Evolutionary conservation across 345 rosid genomes (phyloP).

Genomic region (Citrus maxima): DNA sequence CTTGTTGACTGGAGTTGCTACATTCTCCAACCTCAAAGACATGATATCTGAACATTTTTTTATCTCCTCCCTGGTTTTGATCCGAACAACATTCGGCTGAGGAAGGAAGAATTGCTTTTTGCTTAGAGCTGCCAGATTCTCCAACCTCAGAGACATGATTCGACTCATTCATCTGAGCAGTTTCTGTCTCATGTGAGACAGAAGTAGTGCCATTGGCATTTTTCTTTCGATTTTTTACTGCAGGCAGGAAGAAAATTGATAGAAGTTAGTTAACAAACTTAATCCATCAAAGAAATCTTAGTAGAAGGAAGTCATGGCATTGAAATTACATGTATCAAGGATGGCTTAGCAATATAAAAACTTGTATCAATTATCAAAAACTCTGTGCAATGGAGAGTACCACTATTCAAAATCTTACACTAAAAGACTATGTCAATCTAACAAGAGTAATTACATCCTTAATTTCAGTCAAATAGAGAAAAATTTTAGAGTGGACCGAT

Average conservation of each 20-base stretch:
- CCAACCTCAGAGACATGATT: slow-evolving; percentile 27
- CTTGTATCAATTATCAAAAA: background rate
- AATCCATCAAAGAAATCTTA: background rate
- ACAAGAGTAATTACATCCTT: background rate
- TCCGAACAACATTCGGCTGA: slow-evolving; percentile 22
- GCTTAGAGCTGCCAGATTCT: slow-evolving; percentile 27
- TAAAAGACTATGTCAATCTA: background rate
- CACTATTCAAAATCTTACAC: background rate
- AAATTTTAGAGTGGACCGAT: too few species aligned
- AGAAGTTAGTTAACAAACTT: background rate
- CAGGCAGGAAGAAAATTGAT: slow-evolving; percentile 21
- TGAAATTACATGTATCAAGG: background rate
- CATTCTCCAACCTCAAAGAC: slow-evolving; percentile 22
- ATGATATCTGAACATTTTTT: background rate
- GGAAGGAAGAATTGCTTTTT: slow-evolving; percentile 21
- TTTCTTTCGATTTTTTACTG: slow-evolving; percentile 53
- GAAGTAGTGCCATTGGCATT: slow-evolving; percentile 24
- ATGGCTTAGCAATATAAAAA: background rate
- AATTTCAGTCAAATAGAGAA: background rate
- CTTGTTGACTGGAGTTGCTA: slow-evolving; percentile 23
- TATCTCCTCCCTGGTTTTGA: slow-evolving; percentile 16
- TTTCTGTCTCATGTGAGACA: slow-evolving; percentile 25
- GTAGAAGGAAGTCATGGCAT: background rate
- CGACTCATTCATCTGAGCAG: slow-evolving; percentile 19
- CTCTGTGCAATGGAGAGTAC: background rate